Evolutionary conservation across 2,329 filamentous ascomycete genomes (phyloP), one percentile per base, ranked within the genome.

Genomic region (Atkinsonella texensis): DNA sequence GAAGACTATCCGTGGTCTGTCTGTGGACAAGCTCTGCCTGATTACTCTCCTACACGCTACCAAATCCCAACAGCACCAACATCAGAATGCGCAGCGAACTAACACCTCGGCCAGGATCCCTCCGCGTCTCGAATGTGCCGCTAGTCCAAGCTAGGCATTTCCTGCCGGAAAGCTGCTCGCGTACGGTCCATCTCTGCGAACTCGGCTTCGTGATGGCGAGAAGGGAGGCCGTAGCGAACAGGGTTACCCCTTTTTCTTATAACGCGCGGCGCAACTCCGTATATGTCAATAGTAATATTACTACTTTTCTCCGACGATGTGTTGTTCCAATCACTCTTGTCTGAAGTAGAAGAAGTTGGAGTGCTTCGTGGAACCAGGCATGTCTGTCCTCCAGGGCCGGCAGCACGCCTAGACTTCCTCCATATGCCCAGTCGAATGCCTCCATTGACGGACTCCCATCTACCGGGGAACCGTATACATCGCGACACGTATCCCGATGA

Each of bases 211-310:
- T 74, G 32, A 83, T 63, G 1, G 70, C 65, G 5, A 79, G 65
- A 35, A 68, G 54, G 71, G 40, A 79, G 68, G 56, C 77, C 77
- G 58, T 71, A 77, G 62, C 77, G 78, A 45, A 74, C 73, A 33
- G 65, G 60, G 50, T 75, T 74, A 48, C 80, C 65, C 58, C 69
- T 60, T 55, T 71, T 73, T 56, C 69, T 70, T 23, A 70, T 32
- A 20, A 52, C 46, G 35, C 40, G 50, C n/a, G 48, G 48, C 48
- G 46, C 41, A 33, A 28, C 7, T 28, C 28, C 5, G 28, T 28
- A 28, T 28, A 28, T 28, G 1, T 28, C 28, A 8, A 8, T 8
- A 8, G 28, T 8, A 8, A 28, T 6, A 1, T 1, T 28, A 28
- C 1, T 6, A 8, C 28, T 28, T 28, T 28, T 8, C 28, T 28